Evolutionary conservation across 208 protist genomes (phyloP), one percentile per base, ranked within the genome.

Genomic region (Crithidia sp.): DNA sequence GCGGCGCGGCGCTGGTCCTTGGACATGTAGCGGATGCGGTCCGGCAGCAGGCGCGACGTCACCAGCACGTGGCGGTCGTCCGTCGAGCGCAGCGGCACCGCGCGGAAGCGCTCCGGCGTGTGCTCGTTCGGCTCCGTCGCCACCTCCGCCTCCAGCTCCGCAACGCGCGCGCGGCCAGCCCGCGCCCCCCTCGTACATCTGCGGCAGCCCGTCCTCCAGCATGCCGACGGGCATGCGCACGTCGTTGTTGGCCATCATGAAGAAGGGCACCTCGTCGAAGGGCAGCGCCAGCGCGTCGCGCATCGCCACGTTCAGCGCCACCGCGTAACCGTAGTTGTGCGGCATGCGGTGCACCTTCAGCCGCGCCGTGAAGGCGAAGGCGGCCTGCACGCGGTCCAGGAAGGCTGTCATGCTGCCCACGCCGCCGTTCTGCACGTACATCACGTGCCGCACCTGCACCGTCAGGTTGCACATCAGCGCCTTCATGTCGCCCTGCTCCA

Each of bases 11-110:
- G 43, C 67, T 67, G 28, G 2, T 43, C 43, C 41, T 45, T 40
- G 19, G 71, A 64, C 41, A 76, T 40, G 63, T 83, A 77, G 45
- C 76, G 80, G 47, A 85, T 79, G 28, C 74, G 67, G 63, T 78
- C 76, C 0, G 83, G 83, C 47, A 84, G 66, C 45, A 88, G 76
- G n/a, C 69, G 65, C 10, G 83, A 81, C 12, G 83, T 81, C 37
- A 75, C 52, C 52, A 72, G 71, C 54, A 68, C 62, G 57, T 58
- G 57, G 40, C 66, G 62, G 59, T 49, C 66, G 39, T 68, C 62
- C 43, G 72, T 66, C 45, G 71, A 68, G 14, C 76, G 72, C 67
- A 78, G 71, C 55, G 56, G 56, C 17, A 74, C 53, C 12, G 65
- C 63, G 28, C 77, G 65, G 37, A 55, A 55, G n/a, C 43, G 65